phyloP scores from a whole-genome alignment of 371 early-diverging fungal species.

The Quaeritorhiza haematococci region DNA sequence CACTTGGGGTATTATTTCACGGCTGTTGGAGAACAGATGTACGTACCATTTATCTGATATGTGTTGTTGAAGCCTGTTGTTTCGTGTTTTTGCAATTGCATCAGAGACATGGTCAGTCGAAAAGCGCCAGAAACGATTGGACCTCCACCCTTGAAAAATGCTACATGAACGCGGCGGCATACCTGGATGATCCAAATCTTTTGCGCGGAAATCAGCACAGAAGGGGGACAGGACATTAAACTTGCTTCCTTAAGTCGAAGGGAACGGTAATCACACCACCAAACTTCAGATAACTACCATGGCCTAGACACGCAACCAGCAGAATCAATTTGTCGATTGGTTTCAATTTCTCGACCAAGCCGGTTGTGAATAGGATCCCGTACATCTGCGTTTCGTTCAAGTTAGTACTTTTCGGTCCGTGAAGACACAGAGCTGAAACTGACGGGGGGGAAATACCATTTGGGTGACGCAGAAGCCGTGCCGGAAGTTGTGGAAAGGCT shows the following conservation, averaged over 20 bases:
- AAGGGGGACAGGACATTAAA: too few relatives aligned
- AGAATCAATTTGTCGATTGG: conserved; percentile 30
- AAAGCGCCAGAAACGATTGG: too few relatives aligned
- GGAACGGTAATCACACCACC: too few relatives aligned
- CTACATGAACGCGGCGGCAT: too few relatives aligned
- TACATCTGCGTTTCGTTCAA: conserved; percentile 23
- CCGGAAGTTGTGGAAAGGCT: conserved; percentile 7
- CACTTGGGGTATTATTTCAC: too few relatives aligned
- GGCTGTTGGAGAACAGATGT: neutral
- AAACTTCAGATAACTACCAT: too few relatives aligned
- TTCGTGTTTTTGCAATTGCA: neutral
- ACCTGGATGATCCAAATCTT: too few relatives aligned
- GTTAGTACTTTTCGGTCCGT: neutral
- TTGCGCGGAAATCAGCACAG: too few relatives aligned
- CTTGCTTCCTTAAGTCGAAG: too few relatives aligned
- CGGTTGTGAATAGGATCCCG: conserved; percentile 29
- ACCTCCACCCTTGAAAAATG: too few relatives aligned
- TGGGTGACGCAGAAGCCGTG: conserved; percentile 7
- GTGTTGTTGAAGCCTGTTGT: conserved; percentile 47
- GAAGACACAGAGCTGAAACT: neutral
- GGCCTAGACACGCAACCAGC: conserved; percentile 31
- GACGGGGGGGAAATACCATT: conserved; percentile 28
- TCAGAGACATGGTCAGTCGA: neutral
- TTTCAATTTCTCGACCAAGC: conserved; percentile 23
- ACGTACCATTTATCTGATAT: conserved; percentile 38